phyloP scores from a whole-genome alignment of 345 rosid species.

The Hypericum androsaemum region DNA sequence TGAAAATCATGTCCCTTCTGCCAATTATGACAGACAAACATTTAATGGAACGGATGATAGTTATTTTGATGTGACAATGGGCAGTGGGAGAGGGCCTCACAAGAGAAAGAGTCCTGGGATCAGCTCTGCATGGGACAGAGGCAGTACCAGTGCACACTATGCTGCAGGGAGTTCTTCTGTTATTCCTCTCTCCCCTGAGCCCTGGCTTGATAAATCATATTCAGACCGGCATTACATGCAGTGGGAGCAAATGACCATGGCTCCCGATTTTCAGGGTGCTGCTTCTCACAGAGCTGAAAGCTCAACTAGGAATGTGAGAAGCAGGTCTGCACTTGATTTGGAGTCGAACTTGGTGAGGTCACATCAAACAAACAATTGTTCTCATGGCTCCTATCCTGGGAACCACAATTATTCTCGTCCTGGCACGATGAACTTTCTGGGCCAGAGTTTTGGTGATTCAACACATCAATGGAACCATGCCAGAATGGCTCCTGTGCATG shows the following conservation, averaged over 20 bases:
- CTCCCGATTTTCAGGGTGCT: slow-evolving; percentile 36
- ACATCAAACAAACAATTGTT: slow-evolving; percentile 33
- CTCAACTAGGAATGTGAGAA: slow-evolving; percentile 70
- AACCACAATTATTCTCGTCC: slow-evolving; percentile 37
- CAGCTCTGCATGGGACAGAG: slow-evolving; percentile 57
- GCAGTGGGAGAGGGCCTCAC: slow-evolving; percentile 48
- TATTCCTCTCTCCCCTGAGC: slow-evolving; percentile 37
- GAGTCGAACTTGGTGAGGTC: slow-evolving; percentile 41
- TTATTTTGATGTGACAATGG: slow-evolving; percentile 43
- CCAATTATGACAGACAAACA: slow-evolving; percentile 44
- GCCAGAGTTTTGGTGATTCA: slow-evolving; percentile 32
- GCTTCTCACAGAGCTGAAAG: slow-evolving; percentile 52
- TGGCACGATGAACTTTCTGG: slow-evolving; percentile 31
- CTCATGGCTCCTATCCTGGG: slow-evolving; percentile 29
- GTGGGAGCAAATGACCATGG: slow-evolving; percentile 37
- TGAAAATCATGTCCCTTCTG: slow-evolving; percentile 19
- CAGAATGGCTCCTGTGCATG: slow-evolving; percentile 36
- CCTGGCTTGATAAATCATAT: slow-evolving; percentile 41
- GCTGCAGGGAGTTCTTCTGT: slow-evolving; percentile 58
- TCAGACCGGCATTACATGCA: slow-evolving; percentile 39
- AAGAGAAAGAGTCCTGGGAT: slow-evolving; percentile 68
- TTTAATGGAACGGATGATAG: slow-evolving; percentile 39
- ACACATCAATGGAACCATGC: slow-evolving; percentile 51
- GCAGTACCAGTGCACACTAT: slow-evolving; percentile 55
- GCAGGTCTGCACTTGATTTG: slow-evolving; percentile 52